These are phyloP conservation scores for Alloascoidea hylecoeti DNA, from an alignment of 805 yeast genomes.

Conservation along the genomic window DNA sequence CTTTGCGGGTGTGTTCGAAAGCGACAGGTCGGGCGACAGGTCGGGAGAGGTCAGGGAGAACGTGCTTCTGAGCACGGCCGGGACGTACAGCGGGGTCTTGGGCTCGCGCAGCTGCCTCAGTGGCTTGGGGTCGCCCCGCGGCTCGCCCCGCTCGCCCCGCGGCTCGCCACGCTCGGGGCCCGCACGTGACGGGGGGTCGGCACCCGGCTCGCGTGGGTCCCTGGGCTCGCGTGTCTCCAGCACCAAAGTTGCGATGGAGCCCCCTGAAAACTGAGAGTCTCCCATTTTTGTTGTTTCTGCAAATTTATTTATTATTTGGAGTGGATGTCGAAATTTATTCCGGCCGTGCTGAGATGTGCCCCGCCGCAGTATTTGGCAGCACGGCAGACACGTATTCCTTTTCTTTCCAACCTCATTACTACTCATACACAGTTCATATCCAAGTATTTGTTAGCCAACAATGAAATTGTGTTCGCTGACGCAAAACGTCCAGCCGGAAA, in stretches of 20 bases:
- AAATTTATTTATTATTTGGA: no score
- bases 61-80: constrained; percentile 67
- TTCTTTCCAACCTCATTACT: neutral
- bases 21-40: no score
- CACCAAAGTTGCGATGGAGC: neutral
- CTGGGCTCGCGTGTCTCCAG: neutral
- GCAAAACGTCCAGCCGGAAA: neutral
- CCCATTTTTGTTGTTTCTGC: no score
- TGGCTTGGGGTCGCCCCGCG: constrained; percentile 9
- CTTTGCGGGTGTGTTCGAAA: no score
- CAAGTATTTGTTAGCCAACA: neutral
- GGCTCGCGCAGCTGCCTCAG: constrained; percentile 67
- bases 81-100: constrained; percentile 76
- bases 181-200: neutral
- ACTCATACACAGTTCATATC: neutral
- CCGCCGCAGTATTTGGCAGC: neutral
- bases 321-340: neutral
- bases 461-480: neutral
- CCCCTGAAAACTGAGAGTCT: neutral
- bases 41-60: constrained; percentile 7
- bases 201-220: neutral
- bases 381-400: neutral
- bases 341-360: neutral
- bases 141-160: no score
- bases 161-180: no score